phyloP scores from a whole-genome alignment of 2,329 filamentous ascomycete species.

The Fusarium napiforme region DNA sequence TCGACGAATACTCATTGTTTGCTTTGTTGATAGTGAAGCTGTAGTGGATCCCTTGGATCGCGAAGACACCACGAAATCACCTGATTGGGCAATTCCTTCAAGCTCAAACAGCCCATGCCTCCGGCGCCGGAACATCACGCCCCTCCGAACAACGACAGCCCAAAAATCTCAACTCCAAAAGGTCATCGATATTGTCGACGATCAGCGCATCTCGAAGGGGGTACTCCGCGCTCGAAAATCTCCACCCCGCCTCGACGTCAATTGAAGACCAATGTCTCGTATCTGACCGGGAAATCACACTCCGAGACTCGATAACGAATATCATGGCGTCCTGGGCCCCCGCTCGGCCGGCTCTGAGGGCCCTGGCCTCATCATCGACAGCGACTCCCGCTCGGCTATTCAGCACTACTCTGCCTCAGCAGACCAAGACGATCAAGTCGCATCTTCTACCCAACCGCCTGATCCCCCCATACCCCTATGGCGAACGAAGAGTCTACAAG shows the following conservation, averaged over 20 bases:
- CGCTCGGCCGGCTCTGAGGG: constrained; percentile 34
- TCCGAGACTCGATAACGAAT: background rate
- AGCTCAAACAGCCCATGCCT: background rate
- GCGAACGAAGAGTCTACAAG: constrained; percentile 77
- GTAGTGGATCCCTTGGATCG: constrained; percentile 23
- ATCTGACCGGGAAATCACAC: constrained; percentile 12
- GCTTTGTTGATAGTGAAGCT: constrained; percentile 22
- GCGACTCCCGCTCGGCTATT: constrained; percentile 45
- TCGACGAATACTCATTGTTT: background rate
- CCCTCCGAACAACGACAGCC: constrained; percentile 30
- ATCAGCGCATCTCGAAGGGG: constrained; percentile 40
- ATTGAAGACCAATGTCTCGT: constrained; percentile 42
- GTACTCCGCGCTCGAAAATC: constrained; percentile 22
- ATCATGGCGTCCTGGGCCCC: constrained; percentile 41
- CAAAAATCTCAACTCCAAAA: constrained; percentile 43
- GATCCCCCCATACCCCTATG: constrained; percentile 79
- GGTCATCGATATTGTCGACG: constrained; percentile 9
- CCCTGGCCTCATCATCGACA: constrained; percentile 31
- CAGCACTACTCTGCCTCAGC: constrained; percentile 50
- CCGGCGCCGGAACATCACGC: constrained; percentile 44
- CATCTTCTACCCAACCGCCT: constrained; percentile 59
- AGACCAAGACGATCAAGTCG: constrained; percentile 55
- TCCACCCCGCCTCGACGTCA: constrained; percentile 18
- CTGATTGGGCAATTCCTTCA: constrained; percentile 42
- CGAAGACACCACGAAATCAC: constrained; percentile 51